A percentile compares a stretch with the other conserved stretches of the same genome.
These are phyloP conservation scores for Coelomomyces lativittatus DNA, from an alignment of 371 early-diverging fungal species.

Conservation along the genomic window DNA sequence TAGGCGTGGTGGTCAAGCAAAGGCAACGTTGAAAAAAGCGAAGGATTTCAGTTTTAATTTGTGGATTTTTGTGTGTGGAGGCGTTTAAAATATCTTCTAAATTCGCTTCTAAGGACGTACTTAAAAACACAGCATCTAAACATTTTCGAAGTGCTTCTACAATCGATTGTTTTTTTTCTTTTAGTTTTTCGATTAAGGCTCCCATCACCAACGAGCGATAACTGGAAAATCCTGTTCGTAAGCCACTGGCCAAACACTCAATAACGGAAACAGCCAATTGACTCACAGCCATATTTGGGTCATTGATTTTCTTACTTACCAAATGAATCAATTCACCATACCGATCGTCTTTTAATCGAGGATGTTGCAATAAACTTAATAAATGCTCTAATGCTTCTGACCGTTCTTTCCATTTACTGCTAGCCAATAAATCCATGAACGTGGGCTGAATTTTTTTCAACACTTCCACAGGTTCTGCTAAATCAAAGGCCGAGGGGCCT, in stretches of 20 bases:
- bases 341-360: constrained; percentile 58
- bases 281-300: constrained; percentile 70
- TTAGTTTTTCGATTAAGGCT: constrained; percentile 69
- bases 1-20: constrained; percentile 40
- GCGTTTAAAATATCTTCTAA: constrained; percentile 51
- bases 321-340: constrained; percentile 61
- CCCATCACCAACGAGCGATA: constrained; percentile 51
- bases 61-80: constrained; percentile 75
- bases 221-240: constrained; percentile 55
- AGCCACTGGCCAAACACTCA: constrained; percentile 61
- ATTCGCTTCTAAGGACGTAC: constrained; percentile 29
- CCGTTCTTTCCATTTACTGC: constrained; percentile 83
- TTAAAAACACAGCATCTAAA: constrained; percentile 62
- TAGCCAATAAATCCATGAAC: constrained; percentile 52
- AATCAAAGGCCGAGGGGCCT: constrained; percentile 52
- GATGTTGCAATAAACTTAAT: constrained; percentile 44
- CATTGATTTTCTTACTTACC: constrained; percentile 56
- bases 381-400: constrained; percentile 72
- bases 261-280: constrained; percentile 60
- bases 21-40: constrained; percentile 54
- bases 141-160: constrained; percentile 60
- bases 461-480: constrained; percentile 78
- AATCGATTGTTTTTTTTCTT: constrained; percentile 77
- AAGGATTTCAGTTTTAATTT: constrained; percentile 55
- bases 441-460: constrained; percentile 58